These are phyloP conservation scores for Euphorbia pulcherrima DNA, from an alignment of 345 rosid species.

Conservation along the genomic window DNA sequence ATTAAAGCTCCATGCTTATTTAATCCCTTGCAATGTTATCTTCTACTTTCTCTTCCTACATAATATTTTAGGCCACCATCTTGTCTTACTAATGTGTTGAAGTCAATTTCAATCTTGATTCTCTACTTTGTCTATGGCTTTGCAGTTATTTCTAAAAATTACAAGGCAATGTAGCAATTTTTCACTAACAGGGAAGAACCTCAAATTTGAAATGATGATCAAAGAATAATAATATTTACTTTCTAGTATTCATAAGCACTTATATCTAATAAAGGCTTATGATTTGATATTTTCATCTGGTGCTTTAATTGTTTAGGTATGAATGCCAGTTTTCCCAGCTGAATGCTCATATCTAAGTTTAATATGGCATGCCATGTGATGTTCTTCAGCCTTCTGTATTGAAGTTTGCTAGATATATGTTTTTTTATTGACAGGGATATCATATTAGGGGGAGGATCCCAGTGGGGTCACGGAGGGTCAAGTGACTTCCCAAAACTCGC, in stretches of 20 bases:
- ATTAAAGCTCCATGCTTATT: background rate
- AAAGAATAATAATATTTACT: background rate
- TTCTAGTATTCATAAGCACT: background rate
- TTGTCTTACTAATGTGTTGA: background rate
- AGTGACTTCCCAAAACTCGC: no score
- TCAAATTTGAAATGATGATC: background rate
- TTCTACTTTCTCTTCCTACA: background rate
- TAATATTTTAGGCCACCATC: background rate
- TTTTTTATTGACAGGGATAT: constrained; percentile 10
- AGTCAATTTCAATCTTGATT: background rate
- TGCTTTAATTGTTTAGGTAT: constrained; percentile 50
- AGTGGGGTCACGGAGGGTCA: no score
- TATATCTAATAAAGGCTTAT: background rate
- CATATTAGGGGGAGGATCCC: no score
- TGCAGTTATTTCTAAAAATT: background rate
- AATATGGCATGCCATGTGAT: background rate
- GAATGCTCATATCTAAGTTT: constrained; percentile 71
- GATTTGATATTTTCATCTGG: background rate
- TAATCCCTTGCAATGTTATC: background rate
- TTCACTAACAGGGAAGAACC: background rate
- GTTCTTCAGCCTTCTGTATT: background rate
- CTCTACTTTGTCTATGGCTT: background rate
- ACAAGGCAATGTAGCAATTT: background rate
- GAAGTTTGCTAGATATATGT: constrained; percentile 1
- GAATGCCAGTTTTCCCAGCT: constrained; percentile 71